Conservation (phyloP, 352 stramenopile genomes). For the Phytophthora litchii region DNA sequence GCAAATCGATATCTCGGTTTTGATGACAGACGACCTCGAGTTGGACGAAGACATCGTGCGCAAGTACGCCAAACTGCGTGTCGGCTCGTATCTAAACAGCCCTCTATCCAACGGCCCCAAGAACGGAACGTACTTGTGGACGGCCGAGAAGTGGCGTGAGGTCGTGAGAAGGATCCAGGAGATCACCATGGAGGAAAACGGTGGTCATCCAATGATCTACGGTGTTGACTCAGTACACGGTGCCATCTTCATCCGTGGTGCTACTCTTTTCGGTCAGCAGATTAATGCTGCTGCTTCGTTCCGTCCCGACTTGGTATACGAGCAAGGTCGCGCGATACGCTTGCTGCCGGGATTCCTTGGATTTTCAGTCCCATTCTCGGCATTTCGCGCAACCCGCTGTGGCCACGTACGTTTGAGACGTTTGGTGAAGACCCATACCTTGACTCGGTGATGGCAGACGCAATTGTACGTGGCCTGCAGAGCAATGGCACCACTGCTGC, state of each 20-base stretch:
- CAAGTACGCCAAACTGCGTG: constrained; percentile 63
- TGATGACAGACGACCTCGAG: constrained; percentile 49
- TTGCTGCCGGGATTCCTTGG: constrained; percentile 83
- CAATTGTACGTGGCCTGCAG: constrained; percentile 78
- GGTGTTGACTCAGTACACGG: constrained; percentile 88
- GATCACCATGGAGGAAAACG: constrained; percentile 71
- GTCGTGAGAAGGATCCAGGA: constrained; percentile 52
- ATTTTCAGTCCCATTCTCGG: constrained; percentile 86
- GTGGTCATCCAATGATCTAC: constrained; percentile 71
- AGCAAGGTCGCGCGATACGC: constrained; percentile 63
- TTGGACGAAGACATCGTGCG: constrained; percentile 59
- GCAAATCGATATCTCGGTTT: constrained; percentile 74
- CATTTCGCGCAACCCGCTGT: constrained; percentile 81
- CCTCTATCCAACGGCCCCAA: constrained; percentile 17
- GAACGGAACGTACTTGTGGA: too few relatives aligned
- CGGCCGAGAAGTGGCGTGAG: too few relatives aligned
- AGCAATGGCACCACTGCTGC: constrained; percentile 64
- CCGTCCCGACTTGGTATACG: constrained; percentile 73
- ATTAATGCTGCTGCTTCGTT: constrained; percentile 86
- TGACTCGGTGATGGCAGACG: constrained; percentile 65
- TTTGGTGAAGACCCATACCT: constrained; percentile 91
- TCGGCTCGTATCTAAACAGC: constrained; percentile 89
- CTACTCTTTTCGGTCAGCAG: constrained; percentile 78
- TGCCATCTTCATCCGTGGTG: constrained; percentile 63
- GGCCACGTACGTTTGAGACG: constrained; percentile 88